phyloP scores from a whole-genome alignment of 257 asterid genomes.

The Mentha longifolia region DNA sequence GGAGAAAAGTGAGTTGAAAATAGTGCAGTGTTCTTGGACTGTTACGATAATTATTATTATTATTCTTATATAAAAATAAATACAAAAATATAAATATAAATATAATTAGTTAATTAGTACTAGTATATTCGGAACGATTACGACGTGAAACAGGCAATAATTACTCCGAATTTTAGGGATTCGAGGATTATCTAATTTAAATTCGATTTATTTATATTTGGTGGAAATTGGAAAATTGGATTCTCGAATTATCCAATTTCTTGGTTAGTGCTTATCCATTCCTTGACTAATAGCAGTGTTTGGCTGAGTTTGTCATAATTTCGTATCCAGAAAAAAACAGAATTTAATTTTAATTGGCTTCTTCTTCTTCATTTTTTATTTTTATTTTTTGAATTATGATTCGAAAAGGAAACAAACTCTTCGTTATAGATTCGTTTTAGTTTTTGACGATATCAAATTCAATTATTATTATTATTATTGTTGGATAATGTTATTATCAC shows the following conservation, averaged over 20 bases:
- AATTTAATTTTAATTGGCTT: too few relatives aligned
- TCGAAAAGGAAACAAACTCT: background rate
- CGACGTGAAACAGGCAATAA: slow-evolving; percentile 29
- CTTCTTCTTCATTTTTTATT: background rate
- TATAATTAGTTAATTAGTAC: too few relatives aligned
- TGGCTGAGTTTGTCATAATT: slow-evolving; percentile 11
- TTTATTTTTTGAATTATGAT: too few relatives aligned
- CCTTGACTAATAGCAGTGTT: background rate
- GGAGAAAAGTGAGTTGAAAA: slow-evolving; percentile 19
- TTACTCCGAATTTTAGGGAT: background rate
- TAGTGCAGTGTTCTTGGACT: slow-evolving; percentile 20
- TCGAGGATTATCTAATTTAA: background rate
- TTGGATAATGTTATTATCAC: too few relatives aligned
- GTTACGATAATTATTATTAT: slow-evolving; percentile 5
- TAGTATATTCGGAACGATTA: background rate
- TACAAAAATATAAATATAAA: too few relatives aligned
- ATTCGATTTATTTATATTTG: background rate
- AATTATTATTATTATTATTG: too few relatives aligned
- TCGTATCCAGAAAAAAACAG: too few relatives aligned
- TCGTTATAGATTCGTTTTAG: background rate
- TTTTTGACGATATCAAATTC: background rate
- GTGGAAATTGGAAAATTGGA: too few relatives aligned
- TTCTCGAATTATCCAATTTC: background rate
- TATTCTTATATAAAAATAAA: too few relatives aligned
- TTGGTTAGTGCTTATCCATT: background rate